Evolutionary conservation across 768 basidiomycete species (phyloP).

Genomic region (Phylloporus sp.): DNA sequence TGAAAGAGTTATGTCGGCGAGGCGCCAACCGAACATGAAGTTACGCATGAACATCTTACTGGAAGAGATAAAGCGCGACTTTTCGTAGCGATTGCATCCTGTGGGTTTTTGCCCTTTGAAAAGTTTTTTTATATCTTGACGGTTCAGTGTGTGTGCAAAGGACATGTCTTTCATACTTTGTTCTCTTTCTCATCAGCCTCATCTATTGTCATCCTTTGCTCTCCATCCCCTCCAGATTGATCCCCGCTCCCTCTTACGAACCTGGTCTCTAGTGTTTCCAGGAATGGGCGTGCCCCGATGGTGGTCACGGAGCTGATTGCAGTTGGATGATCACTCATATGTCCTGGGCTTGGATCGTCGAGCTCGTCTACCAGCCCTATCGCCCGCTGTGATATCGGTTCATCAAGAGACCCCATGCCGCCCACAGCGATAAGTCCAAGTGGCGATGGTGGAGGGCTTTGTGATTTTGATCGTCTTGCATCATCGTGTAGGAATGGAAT

Average conservation of each 20-base stretch:
- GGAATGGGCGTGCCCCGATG: constrained; percentile 40
- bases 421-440: constrained; percentile 44
- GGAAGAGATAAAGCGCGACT: constrained; percentile 74
- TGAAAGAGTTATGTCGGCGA: constrained; percentile 29
- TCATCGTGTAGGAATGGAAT: constrained; percentile 85
- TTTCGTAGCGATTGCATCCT: constrained; percentile 28
- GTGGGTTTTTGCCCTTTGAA: constrained; percentile 1
- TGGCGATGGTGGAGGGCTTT: constrained; percentile 75
- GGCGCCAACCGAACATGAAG: constrained; percentile 71
- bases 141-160: not conserved
- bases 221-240: constrained; percentile 22
- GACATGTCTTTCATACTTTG: constrained; percentile 37
- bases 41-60: constrained; percentile 82
- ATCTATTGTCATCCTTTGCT: constrained; percentile 37
- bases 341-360: constrained; percentile 79
- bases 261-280: constrained; percentile 54
- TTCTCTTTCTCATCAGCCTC: constrained; percentile 49
- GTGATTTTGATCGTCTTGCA: constrained; percentile 72
- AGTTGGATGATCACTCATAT: constrained; percentile 76
- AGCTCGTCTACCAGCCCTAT: constrained; percentile 81
- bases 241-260: constrained; percentile 51
- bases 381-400: constrained; percentile 39
- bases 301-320: constrained; percentile 64
- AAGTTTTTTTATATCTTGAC: not conserved
- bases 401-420: constrained; percentile 35